Conservation (phyloP, 2,329 filamentous ascomycete genomes). For the Alternaria burnsii region DNA sequence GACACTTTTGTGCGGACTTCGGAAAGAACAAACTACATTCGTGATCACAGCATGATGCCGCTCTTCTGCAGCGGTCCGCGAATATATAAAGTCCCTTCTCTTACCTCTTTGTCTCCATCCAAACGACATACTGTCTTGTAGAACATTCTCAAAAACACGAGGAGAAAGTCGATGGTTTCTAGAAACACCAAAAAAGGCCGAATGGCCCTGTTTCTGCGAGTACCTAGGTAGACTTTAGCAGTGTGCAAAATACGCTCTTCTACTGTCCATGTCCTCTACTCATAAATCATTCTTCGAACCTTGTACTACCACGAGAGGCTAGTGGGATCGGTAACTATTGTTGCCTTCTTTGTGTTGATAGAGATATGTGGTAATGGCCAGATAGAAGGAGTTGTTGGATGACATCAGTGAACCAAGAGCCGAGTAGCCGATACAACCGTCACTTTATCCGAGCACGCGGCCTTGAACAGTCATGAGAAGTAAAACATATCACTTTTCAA, state of each 20-base stretch:
- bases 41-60: too few relatives aligned
- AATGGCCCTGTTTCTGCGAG: neutral
- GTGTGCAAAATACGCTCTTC: too few relatives aligned
- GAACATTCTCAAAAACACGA: rapidly evolving
- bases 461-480: neutral
- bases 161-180: too few relatives aligned
- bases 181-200: neutral
- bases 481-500: too few relatives aligned
- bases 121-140: too few relatives aligned
- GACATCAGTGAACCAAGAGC: neutral
- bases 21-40: neutral
- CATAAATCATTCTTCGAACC: neutral
- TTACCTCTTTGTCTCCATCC: neutral
- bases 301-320: rapidly evolving
- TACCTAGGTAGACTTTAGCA: too few relatives aligned
- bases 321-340: too few relatives aligned
- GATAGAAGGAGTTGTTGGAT: neutral
- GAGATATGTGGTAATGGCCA: neutral
- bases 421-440: neutral
- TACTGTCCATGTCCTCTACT: neutral
- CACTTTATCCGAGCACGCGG: rapidly evolving
- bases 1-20: neutral
- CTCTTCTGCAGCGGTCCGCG: too few relatives aligned
- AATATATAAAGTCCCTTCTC: neutral
- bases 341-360: too few relatives aligned